phyloP scores from a whole-genome alignment of 345 rosid genomes.

The Eucalyptus tenuipes region DNA sequence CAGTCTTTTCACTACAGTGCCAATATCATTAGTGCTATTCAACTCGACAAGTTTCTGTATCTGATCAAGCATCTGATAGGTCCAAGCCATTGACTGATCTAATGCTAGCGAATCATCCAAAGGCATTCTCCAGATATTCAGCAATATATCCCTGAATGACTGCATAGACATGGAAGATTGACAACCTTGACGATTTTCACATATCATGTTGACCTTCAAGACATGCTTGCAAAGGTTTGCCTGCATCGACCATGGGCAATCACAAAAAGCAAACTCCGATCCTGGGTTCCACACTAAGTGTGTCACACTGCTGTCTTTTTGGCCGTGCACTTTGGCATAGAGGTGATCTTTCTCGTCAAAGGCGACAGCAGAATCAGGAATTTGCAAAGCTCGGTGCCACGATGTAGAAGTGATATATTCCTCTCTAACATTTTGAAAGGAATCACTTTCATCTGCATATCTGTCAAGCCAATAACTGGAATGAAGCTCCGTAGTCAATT shows the following conservation, averaged over 20 bases:
- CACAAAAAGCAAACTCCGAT: slow-evolving; percentile 85
- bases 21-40: slow-evolving; percentile 38
- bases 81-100: slow-evolving; percentile 73
- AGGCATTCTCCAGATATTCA: slow-evolving; percentile 47
- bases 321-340: slow-evolving; percentile 65
- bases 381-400: slow-evolving; percentile 80
- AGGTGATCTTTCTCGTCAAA: slow-evolving; percentile 31
- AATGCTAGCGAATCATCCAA: slow-evolving; percentile 62
- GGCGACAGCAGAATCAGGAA: slow-evolving; percentile 71
- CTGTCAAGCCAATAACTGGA: slow-evolving; percentile 92
- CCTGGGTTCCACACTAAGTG: slow-evolving; percentile 91
- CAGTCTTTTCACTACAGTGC: slow-evolving; percentile 44
- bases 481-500: slow-evolving; percentile 85
- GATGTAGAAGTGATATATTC: slow-evolving; percentile 89
- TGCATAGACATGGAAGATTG: slow-evolving; percentile 55
- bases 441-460: slow-evolving; percentile 85
- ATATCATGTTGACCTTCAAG: slow-evolving; percentile 65
- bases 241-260: slow-evolving; percentile 84
- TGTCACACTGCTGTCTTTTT: slow-evolving; percentile 30
- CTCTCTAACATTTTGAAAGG: slow-evolving; percentile 79
- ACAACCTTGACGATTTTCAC: slow-evolving; percentile 25
- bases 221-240: slow-evolving; percentile 96
- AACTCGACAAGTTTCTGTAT: slow-evolving; percentile 62
- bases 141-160: slow-evolving; percentile 44
- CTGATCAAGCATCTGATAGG: slow-evolving; percentile 66